Evolutionary conservation across 2,329 filamentous ascomycete genomes (phyloP).

Genomic region (Talaromyces verruculosus): DNA sequence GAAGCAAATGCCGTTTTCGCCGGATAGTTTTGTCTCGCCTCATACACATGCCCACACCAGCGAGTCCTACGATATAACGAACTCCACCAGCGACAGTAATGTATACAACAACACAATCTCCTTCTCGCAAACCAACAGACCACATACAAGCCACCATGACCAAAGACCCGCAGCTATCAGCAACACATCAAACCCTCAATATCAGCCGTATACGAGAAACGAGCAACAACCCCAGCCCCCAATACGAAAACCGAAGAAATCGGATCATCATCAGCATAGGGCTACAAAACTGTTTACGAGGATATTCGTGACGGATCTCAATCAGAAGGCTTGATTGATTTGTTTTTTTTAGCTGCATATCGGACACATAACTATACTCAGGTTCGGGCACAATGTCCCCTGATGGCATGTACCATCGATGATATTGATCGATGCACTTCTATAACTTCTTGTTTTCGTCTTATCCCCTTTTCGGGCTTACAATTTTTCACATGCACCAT

Average conservation of each 20-base stretch:
- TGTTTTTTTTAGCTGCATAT: not conserved
- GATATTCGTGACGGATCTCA: not conserved
- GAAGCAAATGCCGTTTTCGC: slow-evolving; percentile 12
- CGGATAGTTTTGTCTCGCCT: slow-evolving; percentile 14
- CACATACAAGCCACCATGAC: not conserved
- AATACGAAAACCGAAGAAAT: not conserved
- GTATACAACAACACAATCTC: not conserved
- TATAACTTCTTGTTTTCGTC: not conserved
- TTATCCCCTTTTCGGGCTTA: no score
- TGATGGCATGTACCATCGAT: not conserved
- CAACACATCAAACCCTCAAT: not conserved
- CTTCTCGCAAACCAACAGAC: slow-evolving; percentile 2
- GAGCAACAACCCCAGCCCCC: not conserved
- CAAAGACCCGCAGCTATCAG: not conserved
- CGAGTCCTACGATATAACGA: not conserved
- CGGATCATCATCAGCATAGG: not conserved
- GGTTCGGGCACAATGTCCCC: not conserved
- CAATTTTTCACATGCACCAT: not conserved
- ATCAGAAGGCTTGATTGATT: not conserved
- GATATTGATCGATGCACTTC: not conserved
- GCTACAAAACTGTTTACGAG: slow-evolving; percentile 4
- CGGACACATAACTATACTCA: no score
- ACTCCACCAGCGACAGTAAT: not conserved
- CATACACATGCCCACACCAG: not conserved
- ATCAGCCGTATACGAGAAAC: not conserved